Evolutionary conservation across 1,284 basidiomycete species (phyloP).

Genomic region (Phaffia rhodozyma): DNA sequence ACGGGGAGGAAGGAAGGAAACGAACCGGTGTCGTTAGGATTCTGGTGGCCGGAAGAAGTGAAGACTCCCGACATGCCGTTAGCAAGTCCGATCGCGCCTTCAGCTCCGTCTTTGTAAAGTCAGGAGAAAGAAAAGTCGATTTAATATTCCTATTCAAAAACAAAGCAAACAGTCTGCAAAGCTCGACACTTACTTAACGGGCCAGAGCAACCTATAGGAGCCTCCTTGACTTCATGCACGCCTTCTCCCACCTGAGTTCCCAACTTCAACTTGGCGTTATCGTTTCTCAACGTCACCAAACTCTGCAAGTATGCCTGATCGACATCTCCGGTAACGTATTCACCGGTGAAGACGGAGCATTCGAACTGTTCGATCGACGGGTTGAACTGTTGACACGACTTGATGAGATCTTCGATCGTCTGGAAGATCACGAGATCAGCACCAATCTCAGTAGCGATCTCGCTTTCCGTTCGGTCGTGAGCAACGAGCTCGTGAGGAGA

Average conservation of each 20-base stretch:
- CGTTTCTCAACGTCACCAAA: conserved; percentile 67
- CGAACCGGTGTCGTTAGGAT: conserved; percentile 25
- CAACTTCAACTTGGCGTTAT: conserved; percentile 58
- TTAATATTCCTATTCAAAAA: background rate
- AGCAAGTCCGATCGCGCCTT: conserved; percentile 33
- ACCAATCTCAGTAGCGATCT: conserved; percentile 75
- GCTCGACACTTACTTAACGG: conserved; percentile 32
- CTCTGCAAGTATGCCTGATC: conserved; percentile 68
- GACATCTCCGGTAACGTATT: conserved; percentile 95
- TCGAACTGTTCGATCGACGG: conserved; percentile 69
- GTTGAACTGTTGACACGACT: conserved; percentile 82
- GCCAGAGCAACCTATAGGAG: conserved; percentile 29
- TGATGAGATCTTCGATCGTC: conserved; percentile 76
- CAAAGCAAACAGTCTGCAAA: background rate
- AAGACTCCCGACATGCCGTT: conserved; percentile 37
- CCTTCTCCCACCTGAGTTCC: conserved; percentile 13
- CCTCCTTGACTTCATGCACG: conserved; percentile 25
- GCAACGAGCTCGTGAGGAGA: conserved; percentile 88
- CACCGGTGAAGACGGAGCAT: conserved; percentile 94
- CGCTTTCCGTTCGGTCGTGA: conserved; percentile 58
- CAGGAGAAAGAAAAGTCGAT: conserved; percentile 7
- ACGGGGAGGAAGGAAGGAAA: too few species aligned
- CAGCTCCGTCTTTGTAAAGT: conserved; percentile 28
- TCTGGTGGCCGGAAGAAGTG: conserved; percentile 17
- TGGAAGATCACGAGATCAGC: conserved; percentile 97